These are phyloP conservation scores for Calocybe cyanea DNA, from an alignment of 768 basidiomycete species.

Conservation along the genomic window DNA sequence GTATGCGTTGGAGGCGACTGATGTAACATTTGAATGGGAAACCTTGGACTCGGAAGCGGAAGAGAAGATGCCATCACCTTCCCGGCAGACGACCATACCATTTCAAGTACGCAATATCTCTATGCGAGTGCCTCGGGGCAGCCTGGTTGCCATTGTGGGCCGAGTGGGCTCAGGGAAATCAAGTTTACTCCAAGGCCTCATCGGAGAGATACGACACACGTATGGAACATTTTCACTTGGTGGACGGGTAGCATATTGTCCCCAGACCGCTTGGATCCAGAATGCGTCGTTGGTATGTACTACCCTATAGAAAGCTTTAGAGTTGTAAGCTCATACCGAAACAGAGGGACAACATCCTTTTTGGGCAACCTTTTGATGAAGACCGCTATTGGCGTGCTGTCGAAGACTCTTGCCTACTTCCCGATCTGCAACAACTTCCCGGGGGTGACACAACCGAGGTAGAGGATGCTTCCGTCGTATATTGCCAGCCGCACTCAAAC, in stretches of 20 bases:
- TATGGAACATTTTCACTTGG: slow-evolving; percentile 55
- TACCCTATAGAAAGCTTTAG: neutral
- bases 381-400: slow-evolving; percentile 64
- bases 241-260: slow-evolving; percentile 63
- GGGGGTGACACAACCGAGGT: slow-evolving; percentile 76
- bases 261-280: slow-evolving; percentile 77
- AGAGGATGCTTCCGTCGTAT: slow-evolving; percentile 5
- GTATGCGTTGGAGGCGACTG: slow-evolving; percentile 45
- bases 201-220: slow-evolving; percentile 64
- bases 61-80: slow-evolving; percentile 7
- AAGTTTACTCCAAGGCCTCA: slow-evolving; percentile 55
- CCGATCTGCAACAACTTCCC: slow-evolving; percentile 61
- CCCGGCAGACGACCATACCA: slow-evolving; percentile 20
- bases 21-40: slow-evolving; percentile 68
- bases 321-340: neutral
- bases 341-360: slow-evolving; percentile 64
- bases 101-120: slow-evolving; percentile 51
- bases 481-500: neutral
- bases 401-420: slow-evolving; percentile 52
- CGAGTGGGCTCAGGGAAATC: slow-evolving; percentile 70
- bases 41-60: slow-evolving; percentile 12
- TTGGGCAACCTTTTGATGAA: slow-evolving; percentile 62
- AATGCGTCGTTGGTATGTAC: slow-evolving; percentile 54
- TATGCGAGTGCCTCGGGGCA: slow-evolving; percentile 53
- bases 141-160: slow-evolving; percentile 61